Conservation (phyloP, 495 filamentous ascomycete genomes). For the Daldinia grandis region DNA sequence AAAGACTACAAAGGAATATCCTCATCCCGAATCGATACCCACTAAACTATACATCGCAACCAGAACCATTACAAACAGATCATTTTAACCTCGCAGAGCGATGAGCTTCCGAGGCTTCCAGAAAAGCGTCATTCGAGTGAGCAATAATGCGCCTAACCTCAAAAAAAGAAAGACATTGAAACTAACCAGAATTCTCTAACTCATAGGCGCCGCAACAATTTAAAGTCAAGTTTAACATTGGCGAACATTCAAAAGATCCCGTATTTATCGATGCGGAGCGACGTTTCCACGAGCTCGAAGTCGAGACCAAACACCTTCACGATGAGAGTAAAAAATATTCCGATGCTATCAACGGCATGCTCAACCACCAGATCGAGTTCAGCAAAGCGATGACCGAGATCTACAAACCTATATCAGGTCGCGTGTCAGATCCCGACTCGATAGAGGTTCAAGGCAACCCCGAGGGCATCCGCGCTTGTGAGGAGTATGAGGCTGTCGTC, state of each 20-base stretch:
- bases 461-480: slow-evolving; percentile 94
- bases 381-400: slow-evolving; percentile 93
- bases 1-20: slow-evolving; percentile 10
- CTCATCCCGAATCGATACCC: slow-evolving; percentile 22
- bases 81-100: slow-evolving; percentile 27
- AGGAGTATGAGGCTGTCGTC: slow-evolving; percentile 94
- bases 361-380: slow-evolving; percentile 98
- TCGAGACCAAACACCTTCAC: slow-evolving; percentile 94
- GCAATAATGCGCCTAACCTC: slow-evolving; percentile 43
- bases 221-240: slow-evolving; percentile 91
- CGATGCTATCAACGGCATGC: slow-evolving; percentile 97
- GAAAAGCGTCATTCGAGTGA: slow-evolving; percentile 83
- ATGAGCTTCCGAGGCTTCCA: slow-evolving; percentile 99
- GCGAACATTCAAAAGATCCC: slow-evolving; percentile 91
- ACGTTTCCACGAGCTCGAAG: slow-evolving; percentile 92
- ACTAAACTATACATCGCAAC: neutral
- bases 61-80: slow-evolving; percentile 7
- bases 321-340: slow-evolving; percentile 96
- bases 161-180: slow-evolving; percentile 4
- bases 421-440: slow-evolving; percentile 90
- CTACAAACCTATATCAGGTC: slow-evolving; percentile 97
- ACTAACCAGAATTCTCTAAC: slow-evolving; percentile 15
- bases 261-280: slow-evolving; percentile 95
- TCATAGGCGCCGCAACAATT: slow-evolving; percentile 86
- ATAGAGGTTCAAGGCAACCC: slow-evolving; percentile 82